Conservation (phyloP, 2,329 filamentous ascomycete species). For the Chalaropsis thielavioides region DNA sequence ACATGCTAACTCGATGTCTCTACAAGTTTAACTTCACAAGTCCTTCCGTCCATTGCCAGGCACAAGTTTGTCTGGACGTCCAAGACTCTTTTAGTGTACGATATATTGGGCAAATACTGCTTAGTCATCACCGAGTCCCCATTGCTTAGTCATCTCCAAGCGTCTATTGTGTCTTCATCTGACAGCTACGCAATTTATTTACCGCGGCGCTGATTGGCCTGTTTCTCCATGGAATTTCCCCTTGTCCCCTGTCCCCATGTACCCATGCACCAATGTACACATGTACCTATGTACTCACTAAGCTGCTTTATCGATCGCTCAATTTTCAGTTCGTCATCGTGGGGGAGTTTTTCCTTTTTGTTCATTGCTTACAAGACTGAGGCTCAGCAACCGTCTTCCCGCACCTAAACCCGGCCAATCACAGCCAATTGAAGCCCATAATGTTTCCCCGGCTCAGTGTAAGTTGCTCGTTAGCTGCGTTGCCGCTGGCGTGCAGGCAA, state of each 20-base stretch:
- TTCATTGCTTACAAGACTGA: background rate
- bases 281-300: background rate
- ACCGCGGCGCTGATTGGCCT: background rate
- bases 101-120: too few species aligned
- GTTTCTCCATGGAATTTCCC: background rate
- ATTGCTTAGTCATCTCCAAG: background rate
- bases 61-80: too few species aligned
- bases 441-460: conserved; percentile 17
- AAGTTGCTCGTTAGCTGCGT: conserved; percentile 3
- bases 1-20: too few species aligned
- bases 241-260: background rate
- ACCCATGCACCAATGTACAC: background rate
- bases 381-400: background rate
- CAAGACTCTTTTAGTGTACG: too few species aligned
- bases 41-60: too few species aligned
- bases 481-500: background rate
- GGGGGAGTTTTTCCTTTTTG: background rate
- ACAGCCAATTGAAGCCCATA: background rate
- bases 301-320: background rate
- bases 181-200: background rate
- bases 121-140: too few species aligned
- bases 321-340: conserved; percentile 5
- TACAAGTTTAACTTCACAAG: too few species aligned
- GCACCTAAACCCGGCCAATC: background rate
- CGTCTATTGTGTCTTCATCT: background rate